A percentile compares a stretch with the other conserved stretches of the same genome.
Evolutionary conservation across 495 filamentous ascomycete species (phyloP).

Genomic region (Chaetomium cochliodes): DNA sequence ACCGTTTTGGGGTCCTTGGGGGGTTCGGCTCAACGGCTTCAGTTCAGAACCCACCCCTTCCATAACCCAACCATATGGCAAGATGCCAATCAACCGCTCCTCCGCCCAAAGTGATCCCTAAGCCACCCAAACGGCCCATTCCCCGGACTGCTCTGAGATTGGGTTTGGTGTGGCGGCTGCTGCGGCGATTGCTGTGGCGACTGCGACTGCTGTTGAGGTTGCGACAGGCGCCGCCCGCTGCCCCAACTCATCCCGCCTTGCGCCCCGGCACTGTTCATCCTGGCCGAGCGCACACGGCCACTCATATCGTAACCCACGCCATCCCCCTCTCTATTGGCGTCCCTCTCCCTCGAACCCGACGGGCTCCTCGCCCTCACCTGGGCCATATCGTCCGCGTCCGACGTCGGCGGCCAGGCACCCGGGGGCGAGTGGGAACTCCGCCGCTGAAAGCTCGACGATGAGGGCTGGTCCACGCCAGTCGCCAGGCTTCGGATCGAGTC

Average conservation of each 20-base stretch:
- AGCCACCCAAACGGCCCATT: constrained; percentile 26
- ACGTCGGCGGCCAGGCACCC: not conserved
- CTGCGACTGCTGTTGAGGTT: not conserved
- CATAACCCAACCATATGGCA: no score
- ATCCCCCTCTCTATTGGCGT: not conserved
- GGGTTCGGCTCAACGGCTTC: no score
- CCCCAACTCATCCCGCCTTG: not conserved
- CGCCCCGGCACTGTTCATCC: not conserved
- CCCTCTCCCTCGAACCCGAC: constrained; percentile 1
- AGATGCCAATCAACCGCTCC: not conserved
- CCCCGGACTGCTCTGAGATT: not conserved
- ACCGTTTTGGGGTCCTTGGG: no score
- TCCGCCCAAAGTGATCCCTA: constrained; percentile 28
- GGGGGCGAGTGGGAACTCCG: constrained; percentile 26
- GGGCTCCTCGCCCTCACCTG: constrained; percentile 16
- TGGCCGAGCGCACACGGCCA: not conserved
- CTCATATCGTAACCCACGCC: not conserved
- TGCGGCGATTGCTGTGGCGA: no score
- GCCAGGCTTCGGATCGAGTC: constrained; percentile 27
- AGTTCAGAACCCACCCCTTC: not conserved
- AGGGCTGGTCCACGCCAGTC: not conserved
- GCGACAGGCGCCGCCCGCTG: not conserved
- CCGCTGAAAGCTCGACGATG: not conserved
- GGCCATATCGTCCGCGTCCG: not conserved
- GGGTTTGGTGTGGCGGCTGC: not conserved